Base-by-base conservation (phyloP, 2,329 filamentous ascomycete genomes). In the Talaromyces funiculosus region DNA sequence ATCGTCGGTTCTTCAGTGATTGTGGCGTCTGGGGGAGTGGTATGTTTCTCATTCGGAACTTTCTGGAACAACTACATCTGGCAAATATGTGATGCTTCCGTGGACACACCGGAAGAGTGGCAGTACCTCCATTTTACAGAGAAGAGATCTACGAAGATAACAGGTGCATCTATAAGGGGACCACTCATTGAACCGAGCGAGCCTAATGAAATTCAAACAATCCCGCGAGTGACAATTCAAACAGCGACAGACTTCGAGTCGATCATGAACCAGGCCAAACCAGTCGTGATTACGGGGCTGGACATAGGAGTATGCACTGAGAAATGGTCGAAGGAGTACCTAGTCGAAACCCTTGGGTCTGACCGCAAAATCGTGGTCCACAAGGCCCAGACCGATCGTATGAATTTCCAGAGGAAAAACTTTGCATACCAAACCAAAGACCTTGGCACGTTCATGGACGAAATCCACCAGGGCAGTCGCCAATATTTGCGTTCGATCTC, bases 11-110 rank as follows among this genome's bases (percentile, higher is more conserved):
- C 79, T 6, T 74, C 81, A 18, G 67, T 92, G 3, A 68, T 90
- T 9, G 76, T 95, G 7, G 73, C 89, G 53, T 91, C 91, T 1
- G 92, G 92, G 16, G 92, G 91, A 38, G 90, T 89, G 16, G 90
- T 91, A 0, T 96, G 91, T 72, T 96, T 96, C 77, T 92, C 90
- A 0, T 96, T 96, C 82, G 92, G 92, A 1, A 90, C 89, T 6
- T 92, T 85, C 68, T 95, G 90, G 90, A 92, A 92, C 55, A 80
- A 81, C 33, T 84, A 84, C 1, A 77, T 81, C 12, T 87, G 77
- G 76, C 71, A 75, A 2, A 67, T 86, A 64, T 72, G 72, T 69
- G 71, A 66, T 29, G 61, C 61, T 29, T 65, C 68, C 35, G 64
- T 66, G 18, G 59, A 57, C 3, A 40, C 60, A n/a, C 61, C 63